Conservation (phyloP, 2,329 filamentous ascomycete genomes). For the Hymenoscyphus scutula region DNA sequence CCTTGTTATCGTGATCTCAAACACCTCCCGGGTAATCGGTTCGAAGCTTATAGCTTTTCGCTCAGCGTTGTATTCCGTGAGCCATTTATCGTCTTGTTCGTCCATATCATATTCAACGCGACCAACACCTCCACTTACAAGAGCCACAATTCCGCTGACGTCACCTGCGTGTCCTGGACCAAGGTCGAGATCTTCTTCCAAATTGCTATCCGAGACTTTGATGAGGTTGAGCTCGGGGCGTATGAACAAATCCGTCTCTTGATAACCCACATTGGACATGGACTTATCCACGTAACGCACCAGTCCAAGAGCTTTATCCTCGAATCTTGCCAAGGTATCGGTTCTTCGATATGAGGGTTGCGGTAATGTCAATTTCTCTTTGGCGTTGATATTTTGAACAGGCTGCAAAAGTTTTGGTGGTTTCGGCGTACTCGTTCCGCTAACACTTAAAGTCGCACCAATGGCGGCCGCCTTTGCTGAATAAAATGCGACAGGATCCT, state of each 20-base stretch:
- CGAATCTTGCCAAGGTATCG: conserved; percentile 76
- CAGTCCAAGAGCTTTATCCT: conserved; percentile 81
- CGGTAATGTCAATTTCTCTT: conserved; percentile 75
- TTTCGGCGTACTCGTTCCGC: conserved; percentile 41
- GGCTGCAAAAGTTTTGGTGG: conserved; percentile 65
- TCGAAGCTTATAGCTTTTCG: conserved; percentile 74
- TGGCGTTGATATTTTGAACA: conserved; percentile 68
- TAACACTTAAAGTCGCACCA: conserved; percentile 20
- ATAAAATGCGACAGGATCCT: conserved; percentile 58
- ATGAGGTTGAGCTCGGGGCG: conserved; percentile 72
- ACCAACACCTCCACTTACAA: conserved; percentile 57
- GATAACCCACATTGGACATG: conserved; percentile 94
- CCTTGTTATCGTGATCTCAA: conserved; percentile 97
- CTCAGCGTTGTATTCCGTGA: conserved; percentile 77
- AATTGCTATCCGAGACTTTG: conserved; percentile 57
- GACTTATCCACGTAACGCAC: conserved; percentile 92
- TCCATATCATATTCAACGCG: conserved; percentile 99
- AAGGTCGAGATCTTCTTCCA: conserved; percentile 58
- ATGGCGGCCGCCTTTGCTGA: conserved; percentile 45
- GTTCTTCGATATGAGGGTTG: conserved; percentile 72
- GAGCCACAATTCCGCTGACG: conserved; percentile 52
- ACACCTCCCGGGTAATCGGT: conserved; percentile 85
- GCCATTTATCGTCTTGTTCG: conserved; percentile 96
- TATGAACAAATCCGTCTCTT: conserved; percentile 87
- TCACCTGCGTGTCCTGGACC: conserved; percentile 50